Evolutionary conservation across 495 filamentous ascomycete genomes (phyloP).

Genomic region (Lasiosphaeria hispida): DNA sequence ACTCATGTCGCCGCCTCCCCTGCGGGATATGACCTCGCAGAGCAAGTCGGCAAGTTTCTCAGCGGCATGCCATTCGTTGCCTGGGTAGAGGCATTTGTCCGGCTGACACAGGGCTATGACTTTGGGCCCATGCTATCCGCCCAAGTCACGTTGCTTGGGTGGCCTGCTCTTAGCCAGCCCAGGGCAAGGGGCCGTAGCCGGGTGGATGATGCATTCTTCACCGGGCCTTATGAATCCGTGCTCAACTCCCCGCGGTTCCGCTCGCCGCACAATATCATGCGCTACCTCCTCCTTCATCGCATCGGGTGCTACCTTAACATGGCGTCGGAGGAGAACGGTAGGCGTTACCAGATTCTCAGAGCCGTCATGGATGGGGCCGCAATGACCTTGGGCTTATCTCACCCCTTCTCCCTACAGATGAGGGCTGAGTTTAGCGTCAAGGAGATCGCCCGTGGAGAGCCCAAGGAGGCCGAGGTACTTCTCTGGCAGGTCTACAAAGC

Average conservation of each 20-base stretch:
- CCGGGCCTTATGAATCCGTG: too few species aligned
- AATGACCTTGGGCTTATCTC: not conserved
- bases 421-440: not conserved
- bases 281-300: not conserved
- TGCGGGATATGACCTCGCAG: not conserved
- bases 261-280: not conserved
- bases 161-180: not conserved
- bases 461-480: not conserved
- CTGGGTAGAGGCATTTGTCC: not conserved
- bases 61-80: not conserved
- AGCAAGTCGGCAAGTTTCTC: not conserved
- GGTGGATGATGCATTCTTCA: too few species aligned
- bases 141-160: not conserved
- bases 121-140: not conserved
- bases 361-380: not conserved
- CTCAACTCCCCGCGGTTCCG: too few species aligned
- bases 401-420: not conserved
- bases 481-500: not conserved
- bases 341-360: not conserved
- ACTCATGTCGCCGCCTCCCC: not conserved
- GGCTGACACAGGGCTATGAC: not conserved
- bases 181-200: not conserved
- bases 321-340: not conserved
- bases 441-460: not conserved
- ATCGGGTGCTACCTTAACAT: not conserved